These are phyloP conservation scores for Phytopythium sindhum DNA, from an alignment of 352 stramenopile genomes.

Conservation along the genomic window DNA sequence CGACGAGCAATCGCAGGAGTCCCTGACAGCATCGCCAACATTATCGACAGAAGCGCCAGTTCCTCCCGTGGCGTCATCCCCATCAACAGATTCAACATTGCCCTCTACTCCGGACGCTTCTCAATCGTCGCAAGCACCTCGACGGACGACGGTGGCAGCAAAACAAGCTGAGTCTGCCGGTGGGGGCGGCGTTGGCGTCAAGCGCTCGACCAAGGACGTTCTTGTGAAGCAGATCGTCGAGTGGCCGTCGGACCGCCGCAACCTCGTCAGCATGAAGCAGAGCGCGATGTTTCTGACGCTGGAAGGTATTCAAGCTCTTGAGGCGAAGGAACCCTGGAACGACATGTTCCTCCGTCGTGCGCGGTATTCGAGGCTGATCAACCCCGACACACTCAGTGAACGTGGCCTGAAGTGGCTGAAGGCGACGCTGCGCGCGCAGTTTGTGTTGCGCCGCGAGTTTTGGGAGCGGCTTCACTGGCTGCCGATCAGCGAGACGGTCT, in stretches of 20 bases:
- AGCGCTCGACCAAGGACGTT: slow-evolving; percentile 5
- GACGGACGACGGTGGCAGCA: slow-evolving; percentile 10
- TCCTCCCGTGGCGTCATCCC: neutral
- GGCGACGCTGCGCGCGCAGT: slow-evolving; percentile 35
- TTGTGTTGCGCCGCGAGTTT: slow-evolving; percentile 39
- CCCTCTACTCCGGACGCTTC: neutral
- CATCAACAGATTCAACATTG: neutral
- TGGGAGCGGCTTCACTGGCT: slow-evolving; percentile 49
- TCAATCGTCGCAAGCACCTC: neutral
- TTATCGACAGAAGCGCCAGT: neutral
- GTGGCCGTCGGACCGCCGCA: slow-evolving; percentile 34
- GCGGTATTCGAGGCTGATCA: slow-evolving; percentile 25
- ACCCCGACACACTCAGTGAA: slow-evolving; percentile 21
- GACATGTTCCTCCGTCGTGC: slow-evolving; percentile 33
- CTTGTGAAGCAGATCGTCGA: slow-evolving; percentile 33
- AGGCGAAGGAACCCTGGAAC: slow-evolving; percentile 32
- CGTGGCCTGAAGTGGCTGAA: slow-evolving; percentile 27
- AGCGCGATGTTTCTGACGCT: slow-evolving; percentile 30
- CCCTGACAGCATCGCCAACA: neutral
- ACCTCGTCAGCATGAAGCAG: slow-evolving; percentile 39
- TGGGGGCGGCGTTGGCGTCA: neutral
- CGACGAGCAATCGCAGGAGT: neutral
- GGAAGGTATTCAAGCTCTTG: slow-evolving; percentile 18
- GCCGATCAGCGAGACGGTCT: slow-evolving; percentile 42
- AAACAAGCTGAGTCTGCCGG: neutral